These are phyloP conservation scores for Ophiostoma novo-ulmi DNA, from an alignment of 2,329 filamentous ascomycete genomes.

Conservation along the genomic window DNA sequence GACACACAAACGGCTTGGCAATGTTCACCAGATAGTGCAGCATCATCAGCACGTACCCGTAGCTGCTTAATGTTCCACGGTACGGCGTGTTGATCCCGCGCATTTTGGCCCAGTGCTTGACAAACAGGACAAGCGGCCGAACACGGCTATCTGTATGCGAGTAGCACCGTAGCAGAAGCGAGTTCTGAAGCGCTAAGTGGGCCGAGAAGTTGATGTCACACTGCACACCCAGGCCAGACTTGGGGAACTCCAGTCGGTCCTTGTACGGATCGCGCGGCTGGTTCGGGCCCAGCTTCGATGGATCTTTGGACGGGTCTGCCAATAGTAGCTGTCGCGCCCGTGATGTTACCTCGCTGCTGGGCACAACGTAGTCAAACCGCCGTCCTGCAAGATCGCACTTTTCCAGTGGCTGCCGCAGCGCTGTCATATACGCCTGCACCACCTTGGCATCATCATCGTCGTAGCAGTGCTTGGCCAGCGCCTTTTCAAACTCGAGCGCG, in stretches of 20 bases:
- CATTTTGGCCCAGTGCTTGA: slow-evolving; percentile 86
- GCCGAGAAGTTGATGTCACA: slow-evolving; percentile 92
- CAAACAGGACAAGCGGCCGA: slow-evolving; percentile 70
- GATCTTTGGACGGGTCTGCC: slow-evolving; percentile 47
- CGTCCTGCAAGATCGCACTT: slow-evolving; percentile 24
- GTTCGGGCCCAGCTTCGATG: slow-evolving; percentile 46
- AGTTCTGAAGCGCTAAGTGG: slow-evolving; percentile 77
- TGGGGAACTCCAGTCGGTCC: slow-evolving; percentile 70
- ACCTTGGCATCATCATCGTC: slow-evolving; percentile 34
- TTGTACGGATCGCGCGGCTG: slow-evolving; percentile 51
- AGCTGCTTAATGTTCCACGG: slow-evolving; percentile 78
- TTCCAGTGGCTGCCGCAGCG: slow-evolving; percentile 42
- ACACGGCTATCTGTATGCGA: slow-evolving; percentile 73
- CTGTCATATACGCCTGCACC: slow-evolving; percentile 46
- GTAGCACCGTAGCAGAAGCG: slow-evolving; percentile 75
- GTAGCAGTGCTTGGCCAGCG: slow-evolving; percentile 47
- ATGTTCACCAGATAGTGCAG: slow-evolving; percentile 85
- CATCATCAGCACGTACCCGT: slow-evolving; percentile 89
- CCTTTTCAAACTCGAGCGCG: slow-evolving; percentile 51
- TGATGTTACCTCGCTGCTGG: slow-evolving; percentile 39
- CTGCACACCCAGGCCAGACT: slow-evolving; percentile 71
- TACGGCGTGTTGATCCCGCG: slow-evolving; percentile 84
- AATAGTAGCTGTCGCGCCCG: slow-evolving; percentile 41
- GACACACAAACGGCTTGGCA: slow-evolving; percentile 71
- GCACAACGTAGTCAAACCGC: slow-evolving; percentile 36